Evolutionary conservation across 805 yeast genomes (phyloP).

Genomic region (Tetrapisispora iriomotensis): DNA sequence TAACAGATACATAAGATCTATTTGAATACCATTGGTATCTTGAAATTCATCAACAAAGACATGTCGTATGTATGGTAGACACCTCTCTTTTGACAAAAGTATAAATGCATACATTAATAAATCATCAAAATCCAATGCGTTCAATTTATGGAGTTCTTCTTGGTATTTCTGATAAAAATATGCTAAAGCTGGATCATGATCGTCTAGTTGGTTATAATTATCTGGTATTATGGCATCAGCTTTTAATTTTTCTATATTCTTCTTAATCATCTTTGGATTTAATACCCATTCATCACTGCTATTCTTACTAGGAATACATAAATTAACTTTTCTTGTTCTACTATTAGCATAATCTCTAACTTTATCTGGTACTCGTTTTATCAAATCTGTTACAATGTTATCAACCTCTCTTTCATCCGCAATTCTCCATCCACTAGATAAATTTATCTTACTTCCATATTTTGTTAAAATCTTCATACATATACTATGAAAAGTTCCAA

Average conservation of each 20-base stretch:
- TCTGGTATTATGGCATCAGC: constrained; percentile 40
- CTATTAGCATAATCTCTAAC: constrained; percentile 26
- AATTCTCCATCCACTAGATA: constrained; percentile 36
- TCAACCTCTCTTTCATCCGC: constrained; percentile 58
- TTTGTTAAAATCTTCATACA: constrained; percentile 51
- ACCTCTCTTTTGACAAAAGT: constrained; percentile 37
- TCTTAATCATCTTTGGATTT: constrained; percentile 34
- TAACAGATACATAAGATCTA: constrained; percentile 51
- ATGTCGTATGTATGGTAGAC: constrained; percentile 46
- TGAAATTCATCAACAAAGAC: constrained; percentile 91
- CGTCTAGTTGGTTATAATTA: constrained; percentile 26
- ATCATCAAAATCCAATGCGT: constrained; percentile 75
- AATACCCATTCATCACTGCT: constrained; percentile 29
- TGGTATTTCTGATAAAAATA: constrained; percentile 47
- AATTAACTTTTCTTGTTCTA: constrained; percentile 20
- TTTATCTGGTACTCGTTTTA: constrained; percentile 28
- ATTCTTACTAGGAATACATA: constrained; percentile 17
- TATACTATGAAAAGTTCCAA: constrained; percentile 88
- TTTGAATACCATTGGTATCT: constrained; percentile 75
- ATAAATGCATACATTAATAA: constrained; percentile 47
- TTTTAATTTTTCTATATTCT: constrained; percentile 47
- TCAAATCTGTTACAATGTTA: constrained; percentile 27
- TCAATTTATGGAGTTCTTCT: constrained; percentile 31
- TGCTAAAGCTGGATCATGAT: constrained; percentile 27
- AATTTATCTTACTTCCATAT: constrained; percentile 45